Evolutionary conservation across 139 green algal genomes (phyloP).

Genomic region (Chlorella sorokiniana): DNA sequence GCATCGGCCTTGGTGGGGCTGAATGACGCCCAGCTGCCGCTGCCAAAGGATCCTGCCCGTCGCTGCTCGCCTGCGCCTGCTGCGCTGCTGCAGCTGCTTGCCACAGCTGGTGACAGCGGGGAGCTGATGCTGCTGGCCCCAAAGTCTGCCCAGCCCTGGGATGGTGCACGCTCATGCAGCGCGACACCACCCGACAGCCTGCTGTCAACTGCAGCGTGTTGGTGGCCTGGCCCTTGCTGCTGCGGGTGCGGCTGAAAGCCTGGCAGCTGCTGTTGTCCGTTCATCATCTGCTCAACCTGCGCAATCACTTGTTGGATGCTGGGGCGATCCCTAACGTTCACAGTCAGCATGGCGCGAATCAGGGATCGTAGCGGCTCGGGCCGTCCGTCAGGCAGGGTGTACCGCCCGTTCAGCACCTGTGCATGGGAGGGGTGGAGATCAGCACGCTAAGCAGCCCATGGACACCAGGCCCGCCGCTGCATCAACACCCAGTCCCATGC

Average conservation of each 20-base stretch:
- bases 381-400: conserved; percentile 53
- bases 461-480: background rate
- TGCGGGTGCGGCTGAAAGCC: background rate
- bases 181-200: background rate
- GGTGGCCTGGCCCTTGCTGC: background rate
- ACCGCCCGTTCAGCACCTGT: conserved; percentile 75
- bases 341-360: conserved; percentile 13
- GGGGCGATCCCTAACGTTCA: conserved; percentile 6
- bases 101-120: background rate
- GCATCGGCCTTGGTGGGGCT: conserved; percentile 11
- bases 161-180: background rate
- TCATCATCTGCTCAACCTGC: background rate
- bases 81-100: background rate
- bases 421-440: background rate
- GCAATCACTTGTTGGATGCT: conserved; percentile 13
- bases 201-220: background rate
- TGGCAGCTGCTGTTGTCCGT: background rate
- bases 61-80: background rate
- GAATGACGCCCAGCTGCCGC: conserved; percentile 24
- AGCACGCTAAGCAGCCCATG: background rate
- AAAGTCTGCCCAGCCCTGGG: conserved; percentile 29
- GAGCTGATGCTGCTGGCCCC: background rate
- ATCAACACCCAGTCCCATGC: background rate
- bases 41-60: background rate
- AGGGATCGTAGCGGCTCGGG: conserved; percentile 20